Evolutionary conservation across 805 yeast genomes (phyloP).

Genomic region (Monosporozyma unispora): DNA sequence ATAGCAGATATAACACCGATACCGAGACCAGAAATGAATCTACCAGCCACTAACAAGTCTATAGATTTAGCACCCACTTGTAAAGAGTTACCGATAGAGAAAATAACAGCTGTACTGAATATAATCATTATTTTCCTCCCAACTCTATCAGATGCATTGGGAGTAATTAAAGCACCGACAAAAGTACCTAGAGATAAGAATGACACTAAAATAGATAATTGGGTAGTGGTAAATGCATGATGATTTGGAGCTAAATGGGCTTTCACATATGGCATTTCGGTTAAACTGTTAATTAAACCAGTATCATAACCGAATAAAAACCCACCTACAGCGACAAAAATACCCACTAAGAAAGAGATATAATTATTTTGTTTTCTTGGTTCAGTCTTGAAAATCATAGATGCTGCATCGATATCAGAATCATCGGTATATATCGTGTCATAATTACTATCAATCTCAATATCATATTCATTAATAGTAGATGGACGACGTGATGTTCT

Average conservation of each 20-base stretch:
- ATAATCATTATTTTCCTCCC: conserved; percentile 68
- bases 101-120: conserved; percentile 49
- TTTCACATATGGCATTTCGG: conserved; percentile 66
- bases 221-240: conserved; percentile 44
- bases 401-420: conserved; percentile 7
- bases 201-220: conserved; percentile 66
- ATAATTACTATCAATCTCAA: background rate
- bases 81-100: conserved; percentile 60
- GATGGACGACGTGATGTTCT: background rate
- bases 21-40: conserved; percentile 62
- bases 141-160: conserved; percentile 54
- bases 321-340: conserved; percentile 85
- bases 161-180: conserved; percentile 52
- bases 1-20: conserved; percentile 76
- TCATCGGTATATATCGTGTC: background rate
- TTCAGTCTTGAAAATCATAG: conserved; percentile 21
- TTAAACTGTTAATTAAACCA: conserved; percentile 68
- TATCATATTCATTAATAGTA: background rate
- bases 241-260: conserved; percentile 43
- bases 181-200: conserved; percentile 78
- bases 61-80: conserved; percentile 49
- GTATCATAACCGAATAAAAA: conserved; percentile 86
- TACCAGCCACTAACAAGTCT: conserved; percentile 56
- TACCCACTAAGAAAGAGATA: conserved; percentile 66
- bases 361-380: conserved; percentile 40